phyloP scores from a whole-genome alignment of 208 protist species.

The Acanthamoeba lenticulata region DNA sequence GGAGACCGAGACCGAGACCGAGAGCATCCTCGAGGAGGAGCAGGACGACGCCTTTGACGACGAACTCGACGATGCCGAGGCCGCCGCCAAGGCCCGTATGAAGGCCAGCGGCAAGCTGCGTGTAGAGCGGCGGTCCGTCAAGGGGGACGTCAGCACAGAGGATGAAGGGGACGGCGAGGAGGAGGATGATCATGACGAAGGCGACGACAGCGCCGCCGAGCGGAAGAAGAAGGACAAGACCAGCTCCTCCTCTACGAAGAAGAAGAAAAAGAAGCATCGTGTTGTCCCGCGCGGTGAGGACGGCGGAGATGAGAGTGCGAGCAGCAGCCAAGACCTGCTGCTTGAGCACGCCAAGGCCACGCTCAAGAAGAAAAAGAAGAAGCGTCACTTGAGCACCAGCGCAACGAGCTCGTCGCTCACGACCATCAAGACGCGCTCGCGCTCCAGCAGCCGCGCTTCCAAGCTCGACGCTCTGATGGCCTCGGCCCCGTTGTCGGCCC shows the following conservation, averaged over 20 bases:
- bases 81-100: neutral
- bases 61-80: neutral
- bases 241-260: too few species aligned
- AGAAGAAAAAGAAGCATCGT: neutral
- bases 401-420: neutral
- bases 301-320: neutral
- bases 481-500: too few species aligned
- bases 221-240: neutral
- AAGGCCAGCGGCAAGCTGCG: neutral
- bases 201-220: neutral
- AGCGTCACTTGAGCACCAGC: neutral
- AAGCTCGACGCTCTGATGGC: too few species aligned
- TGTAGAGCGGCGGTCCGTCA: neutral
- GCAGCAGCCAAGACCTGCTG: neutral
- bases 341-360: neutral
- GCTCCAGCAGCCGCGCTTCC: neutral
- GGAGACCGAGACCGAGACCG: conserved; percentile 58
- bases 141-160: neutral
- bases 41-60: conserved; percentile 8
- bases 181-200: neutral
- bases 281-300: neutral
- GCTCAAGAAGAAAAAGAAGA: neutral
- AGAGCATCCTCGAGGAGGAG: conserved; percentile 51
- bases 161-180: neutral
- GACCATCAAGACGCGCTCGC: neutral